Conservation (phyloP, 164 flowering plant species). For the Kingdonia uniflora region DNA sequence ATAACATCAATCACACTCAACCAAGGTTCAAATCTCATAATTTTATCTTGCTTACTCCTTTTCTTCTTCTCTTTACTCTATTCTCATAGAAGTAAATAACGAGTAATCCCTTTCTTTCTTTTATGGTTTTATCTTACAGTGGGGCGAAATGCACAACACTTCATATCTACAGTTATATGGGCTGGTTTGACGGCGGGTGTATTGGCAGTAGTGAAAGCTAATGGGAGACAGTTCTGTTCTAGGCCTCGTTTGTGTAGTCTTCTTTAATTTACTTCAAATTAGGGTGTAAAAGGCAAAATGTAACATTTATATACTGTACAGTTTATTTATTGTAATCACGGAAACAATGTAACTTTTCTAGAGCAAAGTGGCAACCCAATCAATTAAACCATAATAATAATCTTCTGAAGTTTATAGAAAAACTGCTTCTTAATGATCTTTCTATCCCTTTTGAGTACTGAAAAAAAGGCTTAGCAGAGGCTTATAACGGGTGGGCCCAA, state of each 20-base stretch:
- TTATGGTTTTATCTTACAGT: slow-evolving; percentile 22
- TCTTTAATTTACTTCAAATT: too few species aligned
- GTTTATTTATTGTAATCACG: too few species aligned
- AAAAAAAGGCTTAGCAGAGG: too few species aligned
- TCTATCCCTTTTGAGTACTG: too few species aligned
- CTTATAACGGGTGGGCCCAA: too few species aligned
- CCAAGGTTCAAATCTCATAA: slow-evolving; percentile 44
- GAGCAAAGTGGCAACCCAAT: too few species aligned
- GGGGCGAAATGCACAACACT: slow-evolving; percentile 60
- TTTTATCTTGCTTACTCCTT: background rate
- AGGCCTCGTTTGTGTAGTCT: slow-evolving; percentile 90
- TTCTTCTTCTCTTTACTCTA: background rate
- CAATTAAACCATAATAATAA: too few species aligned
- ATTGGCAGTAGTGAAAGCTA: slow-evolving; percentile 71
- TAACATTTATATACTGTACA: too few species aligned
- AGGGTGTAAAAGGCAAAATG: too few species aligned
- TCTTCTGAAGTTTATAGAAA: too few species aligned
- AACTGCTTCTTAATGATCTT: too few species aligned
- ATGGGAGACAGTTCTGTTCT: slow-evolving; percentile 87
- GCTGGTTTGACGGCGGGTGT: slow-evolving; percentile 85
- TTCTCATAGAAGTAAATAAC: background rate
- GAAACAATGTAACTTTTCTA: too few species aligned
- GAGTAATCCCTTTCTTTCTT: background rate
- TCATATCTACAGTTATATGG: slow-evolving; percentile 50
- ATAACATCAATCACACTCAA: slow-evolving; percentile 61